These are phyloP conservation scores for Pseudopyrenochaeta lycopersici DNA, from an alignment of 2,329 filamentous ascomycete genomes.

Conservation along the genomic window DNA sequence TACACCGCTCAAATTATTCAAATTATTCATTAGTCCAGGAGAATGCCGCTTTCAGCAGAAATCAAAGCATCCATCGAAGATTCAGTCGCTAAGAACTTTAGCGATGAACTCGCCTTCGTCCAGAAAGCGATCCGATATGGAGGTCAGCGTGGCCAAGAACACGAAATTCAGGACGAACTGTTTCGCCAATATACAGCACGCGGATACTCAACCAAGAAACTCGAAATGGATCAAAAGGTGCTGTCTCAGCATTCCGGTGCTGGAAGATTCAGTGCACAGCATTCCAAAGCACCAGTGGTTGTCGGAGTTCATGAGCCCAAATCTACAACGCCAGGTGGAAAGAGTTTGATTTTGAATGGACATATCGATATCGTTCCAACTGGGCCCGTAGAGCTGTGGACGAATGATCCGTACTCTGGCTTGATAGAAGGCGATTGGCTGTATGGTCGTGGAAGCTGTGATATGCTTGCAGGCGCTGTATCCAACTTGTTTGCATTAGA, in stretches of 20 bases:
- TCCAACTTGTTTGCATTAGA: slow-evolving; percentile 28
- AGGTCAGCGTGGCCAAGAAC: slow-evolving; percentile 27
- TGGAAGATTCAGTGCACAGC: slow-evolving; percentile 16
- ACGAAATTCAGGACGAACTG: slow-evolving; percentile 20
- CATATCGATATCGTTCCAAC: slow-evolving; percentile 32
- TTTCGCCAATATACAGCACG: slow-evolving; percentile 18
- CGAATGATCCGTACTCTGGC: slow-evolving; percentile 24
- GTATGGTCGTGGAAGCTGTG: slow-evolving; percentile 25
- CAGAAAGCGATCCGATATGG: slow-evolving; percentile 29
- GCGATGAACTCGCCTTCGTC: slow-evolving; percentile 21
- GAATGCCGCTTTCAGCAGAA: slow-evolving; percentile 16
- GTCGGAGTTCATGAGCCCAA: slow-evolving; percentile 17
- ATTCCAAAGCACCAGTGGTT: slow-evolving; percentile 21
- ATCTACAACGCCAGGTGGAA: slow-evolving; percentile 13
- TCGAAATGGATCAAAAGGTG: slow-evolving; percentile 18
- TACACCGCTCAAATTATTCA: no score
- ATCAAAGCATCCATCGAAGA: slow-evolving; percentile 16
- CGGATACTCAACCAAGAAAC: slow-evolving; percentile 18
- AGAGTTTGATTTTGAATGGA: slow-evolving; percentile 29
- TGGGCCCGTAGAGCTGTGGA: slow-evolving; percentile 27
- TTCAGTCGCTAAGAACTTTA: slow-evolving; percentile 24
- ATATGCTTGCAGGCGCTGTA: slow-evolving; percentile 29
- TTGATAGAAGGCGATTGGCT: slow-evolving; percentile 29
- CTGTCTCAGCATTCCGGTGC: slow-evolving; percentile 20
- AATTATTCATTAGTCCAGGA: no score